Percentiles rank a stretch among this genome's conserved stretches.
Conservation (phyloP, 2,329 filamentous ascomycete species). For the Fusarium xyrophilum region DNA sequence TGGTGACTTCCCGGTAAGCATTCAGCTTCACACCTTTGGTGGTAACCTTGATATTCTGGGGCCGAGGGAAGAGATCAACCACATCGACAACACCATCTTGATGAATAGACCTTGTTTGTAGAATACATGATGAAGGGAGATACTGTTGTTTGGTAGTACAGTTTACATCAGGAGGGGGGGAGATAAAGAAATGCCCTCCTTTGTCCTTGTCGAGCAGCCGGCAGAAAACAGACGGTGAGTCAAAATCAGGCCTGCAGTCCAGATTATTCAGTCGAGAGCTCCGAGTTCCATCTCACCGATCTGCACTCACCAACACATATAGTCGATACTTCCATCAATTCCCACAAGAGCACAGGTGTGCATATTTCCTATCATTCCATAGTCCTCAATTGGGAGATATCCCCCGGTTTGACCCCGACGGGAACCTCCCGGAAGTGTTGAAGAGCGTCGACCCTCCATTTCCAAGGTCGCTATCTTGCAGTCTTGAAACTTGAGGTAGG, state of each 20-base stretch:
- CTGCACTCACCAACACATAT: slow-evolving; percentile 72
- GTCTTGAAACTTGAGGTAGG: neutral
- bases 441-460: slow-evolving; percentile 47
- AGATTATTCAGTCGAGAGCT: slow-evolving; percentile 1
- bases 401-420: slow-evolving; percentile 51
- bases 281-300: neutral
- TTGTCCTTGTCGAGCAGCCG: slow-evolving; percentile 76
- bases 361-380: slow-evolving; percentile 84
- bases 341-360: slow-evolving; percentile 77
- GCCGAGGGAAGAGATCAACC: slow-evolving; percentile 78
- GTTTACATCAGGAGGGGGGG: slow-evolving; percentile 56
- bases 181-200: slow-evolving; percentile 75
- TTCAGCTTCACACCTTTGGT: slow-evolving; percentile 56
- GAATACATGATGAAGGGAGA: slow-evolving; percentile 74
- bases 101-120: slow-evolving; percentile 79
- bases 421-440: slow-evolving; percentile 44
- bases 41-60: slow-evolving; percentile 63
- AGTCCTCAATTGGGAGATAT: slow-evolving; percentile 73
- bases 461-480: neutral
- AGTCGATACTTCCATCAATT: slow-evolving; percentile 76
- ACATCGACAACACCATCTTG: slow-evolving; percentile 77
- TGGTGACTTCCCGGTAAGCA: slow-evolving; percentile 60
- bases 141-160: slow-evolving; percentile 81
- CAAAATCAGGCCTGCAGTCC: slow-evolving; percentile 71
- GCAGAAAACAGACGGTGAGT: slow-evolving; percentile 78